Evolutionary conservation across 345 rosid genomes (phyloP), one percentile per base, ranked within the genome.

Genomic region (Camelina laxa): DNA sequence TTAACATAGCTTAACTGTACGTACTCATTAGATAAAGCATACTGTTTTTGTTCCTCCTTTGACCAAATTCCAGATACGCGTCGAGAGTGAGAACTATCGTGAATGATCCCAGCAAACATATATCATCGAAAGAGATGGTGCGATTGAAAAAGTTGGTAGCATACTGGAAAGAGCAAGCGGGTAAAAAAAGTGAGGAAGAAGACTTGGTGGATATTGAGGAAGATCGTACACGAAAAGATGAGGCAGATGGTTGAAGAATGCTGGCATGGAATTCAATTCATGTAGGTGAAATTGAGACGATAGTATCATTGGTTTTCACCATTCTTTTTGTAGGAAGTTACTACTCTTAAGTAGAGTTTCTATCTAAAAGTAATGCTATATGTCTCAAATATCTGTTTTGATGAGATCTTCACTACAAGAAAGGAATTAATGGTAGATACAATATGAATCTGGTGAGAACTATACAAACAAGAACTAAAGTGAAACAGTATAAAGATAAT

Each of bases 91-190:
- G 97, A 51, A 85, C 96, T 14, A 92, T 92, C 20, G 87, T 89
- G 65, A 95, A 95, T 79, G 99, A 92, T 76, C 92, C 97, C 6
- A 90, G 86, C 81, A 90, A 90, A 82, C 90, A 95, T 75, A 74
- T 92, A 31, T 84, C 90, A 3, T 90, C 99, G 0, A 95, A 92
- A 82, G 97, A 95, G 72, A 87, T 95, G 57, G 82, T 86, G 60
- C 91, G 97, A 33, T 67, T 95, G 89, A 92, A 90, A 76, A 95
- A 89, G 72, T 31, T 91, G 80, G 93, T 90, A 22, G 85, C 89
- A 5, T 85, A 87, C 56, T 89, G 99, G 97, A 95, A 90, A 70
- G 96, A 90, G 76, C 99, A 92, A 80, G 97, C 99, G 0, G 97
- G 93, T 6, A 86, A 76, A 77, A 92, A 49, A 74, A 84, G 84